These are phyloP conservation scores for Suillus variegatus DNA, from an alignment of 768 basidiomycete genomes.

Conservation along the genomic window DNA sequence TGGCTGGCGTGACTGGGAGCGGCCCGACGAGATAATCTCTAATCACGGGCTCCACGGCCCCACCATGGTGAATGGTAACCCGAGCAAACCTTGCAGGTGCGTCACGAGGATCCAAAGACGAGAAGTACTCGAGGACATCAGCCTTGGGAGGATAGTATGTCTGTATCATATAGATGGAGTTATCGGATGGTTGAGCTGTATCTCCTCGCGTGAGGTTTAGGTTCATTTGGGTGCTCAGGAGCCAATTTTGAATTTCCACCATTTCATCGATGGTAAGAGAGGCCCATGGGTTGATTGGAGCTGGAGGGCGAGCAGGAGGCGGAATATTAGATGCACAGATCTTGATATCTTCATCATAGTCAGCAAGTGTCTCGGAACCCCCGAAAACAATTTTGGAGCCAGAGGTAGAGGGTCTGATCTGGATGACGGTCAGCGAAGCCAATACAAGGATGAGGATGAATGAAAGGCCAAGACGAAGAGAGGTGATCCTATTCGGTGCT, in stretches of 20 bases:
- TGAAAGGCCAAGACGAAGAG: slow-evolving; percentile 16
- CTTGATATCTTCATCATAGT: slow-evolving; percentile 19
- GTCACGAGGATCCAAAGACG: slow-evolving; percentile 26
- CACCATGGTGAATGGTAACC: slow-evolving; percentile 53
- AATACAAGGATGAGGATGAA: slow-evolving; percentile 17
- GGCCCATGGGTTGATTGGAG: slow-evolving; percentile 51
- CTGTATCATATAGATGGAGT: slow-evolving; percentile 53
- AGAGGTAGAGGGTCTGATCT: slow-evolving; percentile 5
- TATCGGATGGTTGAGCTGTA: slow-evolving; percentile 42
- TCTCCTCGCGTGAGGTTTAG: slow-evolving; percentile 50
- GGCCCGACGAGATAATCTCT: slow-evolving; percentile 62
- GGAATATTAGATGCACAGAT: slow-evolving; percentile 37
- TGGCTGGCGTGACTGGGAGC: slow-evolving; percentile 45
- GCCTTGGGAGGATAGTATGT: slow-evolving; percentile 48
- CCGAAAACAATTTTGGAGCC: neutral
- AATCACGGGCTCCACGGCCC: slow-evolving; percentile 39
- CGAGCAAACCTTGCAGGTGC: slow-evolving; percentile 45
- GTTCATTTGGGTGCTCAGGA: slow-evolving; percentile 37
- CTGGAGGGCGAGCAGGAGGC: slow-evolving; percentile 40
- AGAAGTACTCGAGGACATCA: slow-evolving; percentile 48
- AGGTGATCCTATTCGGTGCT: slow-evolving; percentile 1
- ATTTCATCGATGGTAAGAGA: slow-evolving; percentile 49
- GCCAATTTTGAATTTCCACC: slow-evolving; percentile 45
- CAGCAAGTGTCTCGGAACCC: neutral
- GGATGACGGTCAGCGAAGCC: slow-evolving; percentile 14